phyloP scores from a whole-genome alignment of 1,139 yeast genomes.

The Debaryomyces udenii region DNA sequence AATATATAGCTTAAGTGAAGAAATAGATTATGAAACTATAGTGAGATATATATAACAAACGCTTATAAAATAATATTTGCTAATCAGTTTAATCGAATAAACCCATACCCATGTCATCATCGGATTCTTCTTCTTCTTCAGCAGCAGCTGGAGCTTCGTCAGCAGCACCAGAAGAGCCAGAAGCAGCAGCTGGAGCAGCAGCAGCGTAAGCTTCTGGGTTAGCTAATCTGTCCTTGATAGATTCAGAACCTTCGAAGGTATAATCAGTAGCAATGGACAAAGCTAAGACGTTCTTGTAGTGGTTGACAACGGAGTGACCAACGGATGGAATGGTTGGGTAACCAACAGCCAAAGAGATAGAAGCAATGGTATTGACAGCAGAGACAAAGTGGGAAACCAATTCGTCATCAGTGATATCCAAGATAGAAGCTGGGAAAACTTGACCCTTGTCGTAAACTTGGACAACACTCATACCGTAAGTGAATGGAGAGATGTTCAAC shows the following conservation, averaged over 20 bases:
- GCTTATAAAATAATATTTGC: conserved; percentile 6
- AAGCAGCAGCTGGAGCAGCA: conserved; percentile 95
- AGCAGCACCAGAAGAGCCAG: conserved; percentile 80
- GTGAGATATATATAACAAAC: conserved; percentile 1
- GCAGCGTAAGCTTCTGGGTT: conserved; percentile 93
- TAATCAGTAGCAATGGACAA: conserved; percentile 98
- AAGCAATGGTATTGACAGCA: conserved; percentile 92
- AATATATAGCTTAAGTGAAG: background rate
- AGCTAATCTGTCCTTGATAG: conserved; percentile 94
- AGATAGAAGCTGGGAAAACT: conserved; percentile 94
- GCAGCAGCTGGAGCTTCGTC: conserved; percentile 66
- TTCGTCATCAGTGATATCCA: conserved; percentile 98
- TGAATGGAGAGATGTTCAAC: conserved; percentile 99
- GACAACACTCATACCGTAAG: conserved; percentile 95
- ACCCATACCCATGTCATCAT: conserved; percentile 97
- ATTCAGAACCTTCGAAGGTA: conserved; percentile 99
- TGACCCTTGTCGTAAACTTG: conserved; percentile 99
- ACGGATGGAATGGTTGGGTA: conserved; percentile 99
- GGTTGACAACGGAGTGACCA: conserved; percentile 98
- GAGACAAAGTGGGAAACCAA: conserved; percentile 88
- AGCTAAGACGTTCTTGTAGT: conserved; percentile 98
- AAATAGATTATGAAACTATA: background rate
- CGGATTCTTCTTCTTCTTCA: conserved; percentile 73
- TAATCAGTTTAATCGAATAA: conserved; percentile 79
- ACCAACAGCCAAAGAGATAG: conserved; percentile 95